Evolutionary conservation across 2,329 filamentous ascomycete species (phyloP).

Genomic region (Coniochaeta sp.): DNA sequence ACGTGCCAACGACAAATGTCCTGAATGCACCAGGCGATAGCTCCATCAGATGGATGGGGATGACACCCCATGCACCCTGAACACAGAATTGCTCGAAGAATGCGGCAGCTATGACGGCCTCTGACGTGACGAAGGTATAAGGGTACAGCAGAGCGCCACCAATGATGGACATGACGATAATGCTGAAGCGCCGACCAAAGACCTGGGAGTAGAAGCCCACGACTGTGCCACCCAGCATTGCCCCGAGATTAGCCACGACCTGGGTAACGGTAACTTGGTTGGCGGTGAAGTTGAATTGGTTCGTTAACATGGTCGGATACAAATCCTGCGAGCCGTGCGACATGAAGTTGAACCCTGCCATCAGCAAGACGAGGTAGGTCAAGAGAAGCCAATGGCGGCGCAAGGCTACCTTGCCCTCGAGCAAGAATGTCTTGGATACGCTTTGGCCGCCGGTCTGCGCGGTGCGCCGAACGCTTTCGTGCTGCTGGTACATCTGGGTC

Average conservation of each 20-base stretch:
- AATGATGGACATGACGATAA: slow-evolving; percentile 53
- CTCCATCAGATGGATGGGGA: slow-evolving; percentile 75
- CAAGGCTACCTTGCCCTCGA: slow-evolving; percentile 71
- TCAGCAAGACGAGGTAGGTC: slow-evolving; percentile 74
- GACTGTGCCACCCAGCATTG: slow-evolving; percentile 58
- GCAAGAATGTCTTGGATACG: slow-evolving; percentile 60
- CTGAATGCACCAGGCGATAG: slow-evolving; percentile 64
- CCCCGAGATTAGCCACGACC: slow-evolving; percentile 64
- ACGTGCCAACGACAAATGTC: slow-evolving; percentile 66
- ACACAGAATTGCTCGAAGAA: slow-evolving; percentile 82
- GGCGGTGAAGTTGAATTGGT: slow-evolving; percentile 43
- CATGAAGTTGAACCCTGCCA: slow-evolving; percentile 93
- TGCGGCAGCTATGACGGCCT: slow-evolving; percentile 65
- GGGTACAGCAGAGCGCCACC: slow-evolving; percentile 78
- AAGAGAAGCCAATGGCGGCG: slow-evolving; percentile 75
- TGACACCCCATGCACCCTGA: slow-evolving; percentile 68
- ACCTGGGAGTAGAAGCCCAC: slow-evolving; percentile 63
- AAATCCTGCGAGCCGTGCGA: slow-evolving; percentile 64
- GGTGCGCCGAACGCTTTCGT: slow-evolving; percentile 49
- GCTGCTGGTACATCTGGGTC: slow-evolving; percentile 64
- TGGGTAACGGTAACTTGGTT: slow-evolving; percentile 61
- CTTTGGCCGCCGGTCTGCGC: slow-evolving; percentile 23
- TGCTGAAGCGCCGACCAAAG: slow-evolving; percentile 61
- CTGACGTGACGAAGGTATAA: slow-evolving; percentile 61
- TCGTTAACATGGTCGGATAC: slow-evolving; percentile 52